These are phyloP conservation scores for Triticum urartu DNA, from an alignment of 176 grass and related monocot species.

Conservation along the genomic window DNA sequence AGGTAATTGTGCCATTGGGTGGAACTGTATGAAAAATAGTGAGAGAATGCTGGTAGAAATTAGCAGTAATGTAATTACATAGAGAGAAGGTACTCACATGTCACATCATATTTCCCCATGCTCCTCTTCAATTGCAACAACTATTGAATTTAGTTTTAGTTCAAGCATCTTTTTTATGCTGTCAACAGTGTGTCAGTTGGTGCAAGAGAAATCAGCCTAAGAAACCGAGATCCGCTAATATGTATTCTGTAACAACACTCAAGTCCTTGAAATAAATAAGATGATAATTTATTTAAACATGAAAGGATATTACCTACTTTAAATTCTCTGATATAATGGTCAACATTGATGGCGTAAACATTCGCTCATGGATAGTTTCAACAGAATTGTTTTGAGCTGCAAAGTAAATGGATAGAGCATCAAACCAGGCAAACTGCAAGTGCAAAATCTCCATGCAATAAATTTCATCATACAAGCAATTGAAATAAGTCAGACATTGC, in stretches of 20 bases:
- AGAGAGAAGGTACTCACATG: conserved; percentile 46
- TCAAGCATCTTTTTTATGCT: conserved; percentile 89
- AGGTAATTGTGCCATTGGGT: too few relatives aligned
- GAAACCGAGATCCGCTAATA: conserved; percentile 12
- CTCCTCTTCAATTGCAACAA: conserved; percentile 77
- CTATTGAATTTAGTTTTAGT: conserved; percentile 75
- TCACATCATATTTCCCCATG: conserved; percentile 70
- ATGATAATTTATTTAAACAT: conserved; percentile 25
- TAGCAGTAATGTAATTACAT: neutral
- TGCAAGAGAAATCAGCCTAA: conserved; percentile 66
- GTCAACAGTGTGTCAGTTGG: conserved; percentile 83
- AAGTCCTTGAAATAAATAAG: neutral
- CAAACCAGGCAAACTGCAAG: neutral
- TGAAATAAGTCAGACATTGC: neutral
- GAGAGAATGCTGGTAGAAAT: neutral
- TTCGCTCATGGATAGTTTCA: conserved; percentile 76
- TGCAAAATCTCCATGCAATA: neutral
- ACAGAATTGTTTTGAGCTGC: conserved; percentile 90
- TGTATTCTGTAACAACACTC: neutral
- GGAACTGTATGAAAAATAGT: too few relatives aligned
- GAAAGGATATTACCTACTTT: conserved; percentile 96
- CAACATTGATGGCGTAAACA: conserved; percentile 83
- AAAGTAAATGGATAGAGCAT: conserved; percentile 14
- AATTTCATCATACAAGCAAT: neutral
- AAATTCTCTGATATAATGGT: conserved; percentile 91